A percentile compares a stretch with the other conserved stretches of the same genome.
These are phyloP conservation scores for Chenopodium album DNA, from an alignment of 148 eudicot genomes.

Conservation along the genomic window DNA sequence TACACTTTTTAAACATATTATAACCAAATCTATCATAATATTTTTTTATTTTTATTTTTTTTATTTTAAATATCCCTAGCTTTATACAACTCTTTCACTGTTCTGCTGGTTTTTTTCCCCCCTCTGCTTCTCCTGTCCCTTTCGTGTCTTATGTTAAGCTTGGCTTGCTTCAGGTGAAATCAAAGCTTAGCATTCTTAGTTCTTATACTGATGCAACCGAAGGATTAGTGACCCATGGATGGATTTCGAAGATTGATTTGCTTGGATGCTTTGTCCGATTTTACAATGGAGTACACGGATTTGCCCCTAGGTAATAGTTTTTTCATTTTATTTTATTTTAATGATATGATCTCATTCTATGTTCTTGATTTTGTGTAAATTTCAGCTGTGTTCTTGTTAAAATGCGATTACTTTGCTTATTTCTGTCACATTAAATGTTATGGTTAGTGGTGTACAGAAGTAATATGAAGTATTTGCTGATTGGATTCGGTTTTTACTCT, in stretches of 20 bases:
- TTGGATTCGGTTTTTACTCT: neutral
- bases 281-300: conserved; percentile 96
- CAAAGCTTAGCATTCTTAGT: conserved; percentile 74
- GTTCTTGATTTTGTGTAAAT: neutral
- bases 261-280: conserved; percentile 87
- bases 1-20: no score
- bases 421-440: neutral
- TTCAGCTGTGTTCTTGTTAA: neutral
- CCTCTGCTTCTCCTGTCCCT: neutral
- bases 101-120: neutral
- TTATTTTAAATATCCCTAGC: neutral
- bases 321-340: neutral
- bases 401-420: neutral
- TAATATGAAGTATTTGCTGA: neutral
- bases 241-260: conserved; percentile 87
- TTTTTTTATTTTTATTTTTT: no score
- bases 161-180: conserved; percentile 59
- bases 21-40: no score
- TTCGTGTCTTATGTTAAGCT: conserved; percentile 10
- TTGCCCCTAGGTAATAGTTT: conserved; percentile 67
- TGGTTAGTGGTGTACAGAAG: neutral
- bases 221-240: conserved; percentile 86
- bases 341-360: neutral
- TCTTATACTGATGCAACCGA: conserved; percentile 86
- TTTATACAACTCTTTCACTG: neutral